A percentile compares a stretch with the other conserved stretches of the same genome.
These are phyloP conservation scores for Cytospora mali DNA, from an alignment of 2,329 filamentous ascomycete species.

Conservation along the genomic window DNA sequence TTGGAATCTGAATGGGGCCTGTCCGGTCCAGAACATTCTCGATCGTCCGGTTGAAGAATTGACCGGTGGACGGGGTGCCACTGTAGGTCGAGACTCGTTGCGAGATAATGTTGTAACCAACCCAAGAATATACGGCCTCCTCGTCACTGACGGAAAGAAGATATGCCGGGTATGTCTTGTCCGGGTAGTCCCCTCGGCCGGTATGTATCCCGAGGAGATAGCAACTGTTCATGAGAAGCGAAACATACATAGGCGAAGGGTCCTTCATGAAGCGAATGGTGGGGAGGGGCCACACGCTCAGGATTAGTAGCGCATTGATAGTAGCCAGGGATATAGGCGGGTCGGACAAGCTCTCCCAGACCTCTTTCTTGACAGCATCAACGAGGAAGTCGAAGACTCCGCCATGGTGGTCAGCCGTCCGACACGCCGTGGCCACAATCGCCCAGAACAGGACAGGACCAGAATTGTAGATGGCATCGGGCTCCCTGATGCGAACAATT, in stretches of 20 bases:
- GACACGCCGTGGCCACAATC: conserved; percentile 53
- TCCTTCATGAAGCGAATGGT: conserved; percentile 55
- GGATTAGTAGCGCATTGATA: conserved; percentile 55
- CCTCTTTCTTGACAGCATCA: conserved; percentile 50
- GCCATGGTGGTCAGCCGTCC: conserved; percentile 50
- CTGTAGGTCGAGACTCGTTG: conserved; percentile 48
- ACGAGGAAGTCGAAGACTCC: conserved; percentile 48
- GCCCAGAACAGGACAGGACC: conserved; percentile 57
- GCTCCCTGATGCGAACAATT: conserved; percentile 51
- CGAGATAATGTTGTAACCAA: conserved; percentile 54
- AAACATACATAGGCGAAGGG: conserved; percentile 51
- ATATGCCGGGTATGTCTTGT: conserved; percentile 50
- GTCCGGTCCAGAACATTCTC: conserved; percentile 48
- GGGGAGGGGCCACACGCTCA: conserved; percentile 56
- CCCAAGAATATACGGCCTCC: conserved; percentile 56
- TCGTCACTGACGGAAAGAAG: conserved; percentile 51
- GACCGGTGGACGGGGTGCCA: conserved; percentile 49
- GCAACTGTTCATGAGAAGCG: conserved; percentile 50
- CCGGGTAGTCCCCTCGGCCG: conserved; percentile 52
- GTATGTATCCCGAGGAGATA: conserved; percentile 55
- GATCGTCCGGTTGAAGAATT: conserved; percentile 52
- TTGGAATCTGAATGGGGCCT: conserved; percentile 44
- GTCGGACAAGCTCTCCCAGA: conserved; percentile 47
- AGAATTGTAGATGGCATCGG: conserved; percentile 53
- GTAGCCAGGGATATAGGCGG: conserved; percentile 49